These are phyloP conservation scores for Epichloe sibirici DNA, from an alignment of 2,329 filamentous ascomycete genomes.

Conservation along the genomic window DNA sequence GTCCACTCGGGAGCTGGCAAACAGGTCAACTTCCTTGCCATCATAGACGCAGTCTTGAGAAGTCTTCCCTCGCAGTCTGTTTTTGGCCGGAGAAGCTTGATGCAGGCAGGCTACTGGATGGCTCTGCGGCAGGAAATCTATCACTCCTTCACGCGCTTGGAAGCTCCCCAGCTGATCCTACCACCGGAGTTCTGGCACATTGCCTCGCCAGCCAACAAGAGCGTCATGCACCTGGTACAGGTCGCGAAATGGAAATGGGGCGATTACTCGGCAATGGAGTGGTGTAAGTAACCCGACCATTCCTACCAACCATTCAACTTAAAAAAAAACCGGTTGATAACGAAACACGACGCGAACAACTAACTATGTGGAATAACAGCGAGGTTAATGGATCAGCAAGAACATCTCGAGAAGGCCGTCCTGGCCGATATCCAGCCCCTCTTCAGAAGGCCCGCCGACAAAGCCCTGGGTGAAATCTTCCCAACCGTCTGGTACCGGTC, in stretches of 20 bases:
- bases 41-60: constrained; percentile 27
- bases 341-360: too few relatives aligned
- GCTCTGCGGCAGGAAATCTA: constrained; percentile 29
- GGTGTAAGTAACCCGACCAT: constrained; percentile 17
- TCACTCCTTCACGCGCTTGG: constrained; percentile 26
- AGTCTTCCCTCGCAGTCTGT: constrained; percentile 24
- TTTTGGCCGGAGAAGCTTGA: constrained; percentile 23
- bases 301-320: too few relatives aligned
- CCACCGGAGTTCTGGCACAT: constrained; percentile 21
- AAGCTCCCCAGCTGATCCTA: constrained; percentile 25
- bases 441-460: constrained; percentile 21
- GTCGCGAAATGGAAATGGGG: constrained; percentile 30
- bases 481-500: constrained; percentile 28
- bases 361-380: constrained; percentile 10
- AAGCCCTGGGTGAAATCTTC: constrained; percentile 26
- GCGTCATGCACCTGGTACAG: constrained; percentile 29
- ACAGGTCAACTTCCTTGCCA: constrained; percentile 27
- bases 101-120: constrained; percentile 30
- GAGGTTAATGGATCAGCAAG: constrained; percentile 24
- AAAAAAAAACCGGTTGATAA: too few relatives aligned
- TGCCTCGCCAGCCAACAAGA: constrained; percentile 26
- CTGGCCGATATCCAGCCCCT: constrained; percentile 22
- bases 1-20: not conserved
- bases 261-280: constrained; percentile 22
- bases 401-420: constrained; percentile 21